Evolutionary conservation across 2,329 filamentous ascomycete genomes (phyloP).

Genomic region (Didymella lethalis): DNA sequence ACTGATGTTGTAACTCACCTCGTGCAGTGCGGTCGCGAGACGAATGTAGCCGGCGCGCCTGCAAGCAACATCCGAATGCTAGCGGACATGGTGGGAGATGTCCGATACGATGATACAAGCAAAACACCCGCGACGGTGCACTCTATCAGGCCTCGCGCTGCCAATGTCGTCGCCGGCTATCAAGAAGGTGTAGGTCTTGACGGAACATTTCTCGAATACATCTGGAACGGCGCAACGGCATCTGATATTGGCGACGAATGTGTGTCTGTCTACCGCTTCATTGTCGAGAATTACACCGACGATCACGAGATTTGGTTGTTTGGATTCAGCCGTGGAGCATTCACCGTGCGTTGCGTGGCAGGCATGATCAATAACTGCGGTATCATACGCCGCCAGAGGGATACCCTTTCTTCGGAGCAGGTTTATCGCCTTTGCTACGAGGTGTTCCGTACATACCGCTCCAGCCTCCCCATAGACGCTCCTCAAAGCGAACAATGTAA

Average conservation of each 20-base stretch:
- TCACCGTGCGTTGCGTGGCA: constrained; percentile 54
- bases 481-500: constrained; percentile 36
- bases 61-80: constrained; percentile 45
- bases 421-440: constrained; percentile 40
- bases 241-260: constrained; percentile 49
- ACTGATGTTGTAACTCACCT: background rate
- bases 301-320: constrained; percentile 56
- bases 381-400: constrained; percentile 41
- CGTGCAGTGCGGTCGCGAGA: constrained; percentile 40
- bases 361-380: constrained; percentile 57
- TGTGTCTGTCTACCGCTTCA: constrained; percentile 46
- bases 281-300: constrained; percentile 44
- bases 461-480: constrained; percentile 37
- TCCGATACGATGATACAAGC: constrained; percentile 24
- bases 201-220: constrained; percentile 47
- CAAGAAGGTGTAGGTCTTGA: constrained; percentile 50
- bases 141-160: constrained; percentile 25
- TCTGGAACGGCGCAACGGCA: constrained; percentile 49
- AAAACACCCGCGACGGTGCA: constrained; percentile 33
- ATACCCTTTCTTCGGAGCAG: constrained; percentile 17
- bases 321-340: constrained; percentile 58
- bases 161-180: constrained; percentile 44
- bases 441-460: constrained; percentile 46
- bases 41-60: constrained; percentile 36
- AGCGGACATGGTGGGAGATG: constrained; percentile 43